Conservation (phyloP, 2,329 filamentous ascomycete genomes). For the Cytospora schulzeri region DNA sequence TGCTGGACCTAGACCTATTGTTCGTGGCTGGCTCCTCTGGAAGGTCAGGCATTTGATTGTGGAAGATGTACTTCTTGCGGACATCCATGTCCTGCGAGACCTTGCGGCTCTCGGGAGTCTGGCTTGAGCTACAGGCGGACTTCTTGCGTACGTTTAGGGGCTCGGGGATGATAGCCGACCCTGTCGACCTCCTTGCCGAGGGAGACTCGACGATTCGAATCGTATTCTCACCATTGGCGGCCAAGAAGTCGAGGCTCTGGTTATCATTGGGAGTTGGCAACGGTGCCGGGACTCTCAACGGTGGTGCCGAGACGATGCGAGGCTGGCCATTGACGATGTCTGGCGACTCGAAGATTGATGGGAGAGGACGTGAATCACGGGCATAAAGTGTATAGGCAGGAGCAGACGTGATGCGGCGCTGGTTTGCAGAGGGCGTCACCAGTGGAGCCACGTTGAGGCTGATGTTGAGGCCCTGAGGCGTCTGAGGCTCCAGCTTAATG, state of each 20-base stretch:
- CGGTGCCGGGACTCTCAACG: constrained; percentile 29
- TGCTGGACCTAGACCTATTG: constrained; percentile 25
- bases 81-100: constrained; percentile 27
- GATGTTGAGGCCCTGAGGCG: not conserved
- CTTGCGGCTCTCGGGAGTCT: not conserved
- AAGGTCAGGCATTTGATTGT: constrained; percentile 20
- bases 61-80: constrained; percentile 33
- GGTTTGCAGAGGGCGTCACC: constrained; percentile 30
- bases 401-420: constrained; percentile 54
- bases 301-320: constrained; percentile 52
- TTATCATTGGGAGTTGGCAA: constrained; percentile 35
- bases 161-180: constrained; percentile 39
- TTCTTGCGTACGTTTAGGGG: constrained; percentile 49
- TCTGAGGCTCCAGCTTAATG: constrained; percentile 19
- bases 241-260: constrained; percentile 47
- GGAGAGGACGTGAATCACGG: constrained; percentile 44
- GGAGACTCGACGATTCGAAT: constrained; percentile 59
- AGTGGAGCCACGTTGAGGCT: constrained; percentile 20
- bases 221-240: constrained; percentile 48
- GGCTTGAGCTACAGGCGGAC: not conserved
- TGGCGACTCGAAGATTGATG: constrained; percentile 50
- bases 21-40: constrained; percentile 30
- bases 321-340: constrained; percentile 38
- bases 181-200: constrained; percentile 37
- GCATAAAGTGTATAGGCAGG: constrained; percentile 48